Evolutionary conservation across 176 grass and related monocot species (phyloP), one percentile per base, ranked within the genome.

Genomic region (Aegilops umbellulata): DNA sequence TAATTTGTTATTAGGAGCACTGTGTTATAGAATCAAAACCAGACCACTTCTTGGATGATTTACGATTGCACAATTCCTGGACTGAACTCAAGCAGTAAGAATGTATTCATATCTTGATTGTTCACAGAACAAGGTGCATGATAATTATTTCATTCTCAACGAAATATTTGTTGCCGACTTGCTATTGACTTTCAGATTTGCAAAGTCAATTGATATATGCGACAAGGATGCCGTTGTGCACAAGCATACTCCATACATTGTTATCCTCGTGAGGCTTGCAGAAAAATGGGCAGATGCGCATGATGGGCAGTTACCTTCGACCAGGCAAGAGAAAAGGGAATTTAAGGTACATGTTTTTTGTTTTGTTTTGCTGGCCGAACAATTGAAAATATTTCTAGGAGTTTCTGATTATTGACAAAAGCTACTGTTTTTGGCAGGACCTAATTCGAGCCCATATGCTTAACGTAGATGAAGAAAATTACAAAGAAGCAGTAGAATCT

Each of bases 21-120:
- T 55, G 25, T 78, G 88, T 92, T 72, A 88, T 94, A 83, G 95
- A 97, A 82, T 91, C 97, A 75, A 98, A 98, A 92, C 97, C 94
- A 14, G 97, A 98, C 72, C 97, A 98, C 82, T 98, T 98, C 86
- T 68, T 95, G 79, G 97, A 98, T 91, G 97, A 98, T 80, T 87
- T 98, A 51, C 83, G 94, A n/a, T 85, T 98, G 84, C 92, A 98
- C 78, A 92, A 92, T 65, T 93, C 93, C 66, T 98, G 96, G 96
- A 74, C 86, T 81, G 96, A 98, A 80, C 93, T 95, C 75, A 92
- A 94, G 91, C 85, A 91, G 95, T 97, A 90, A 88, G 86, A 86
- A 86, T 77, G 78, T 67, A 64, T 78, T 67, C 24, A 23, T 69
- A 51, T 31, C 61, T 67, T 68, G 17, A 35, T 74, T 74, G 49